Evolutionary conservation across 306 rosid genomes (phyloP).

Genomic region (Ochetophila trinervis): DNA sequence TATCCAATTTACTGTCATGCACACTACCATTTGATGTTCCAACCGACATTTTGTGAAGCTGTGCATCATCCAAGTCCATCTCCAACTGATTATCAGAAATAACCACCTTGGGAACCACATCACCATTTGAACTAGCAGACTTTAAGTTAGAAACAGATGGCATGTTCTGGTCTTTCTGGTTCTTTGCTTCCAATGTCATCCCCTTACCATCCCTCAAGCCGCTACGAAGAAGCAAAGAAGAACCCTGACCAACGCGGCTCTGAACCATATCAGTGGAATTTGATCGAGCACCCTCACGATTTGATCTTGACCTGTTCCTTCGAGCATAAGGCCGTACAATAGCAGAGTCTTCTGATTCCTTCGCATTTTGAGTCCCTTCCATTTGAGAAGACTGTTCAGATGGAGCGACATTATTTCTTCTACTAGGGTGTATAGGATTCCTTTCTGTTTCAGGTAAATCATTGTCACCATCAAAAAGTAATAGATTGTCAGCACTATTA

Average conservation of each 20-base stretch:
- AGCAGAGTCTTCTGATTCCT: constrained; percentile 92
- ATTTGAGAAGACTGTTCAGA: constrained; percentile 87
- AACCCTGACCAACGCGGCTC: constrained; percentile 35
- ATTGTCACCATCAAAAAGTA: constrained; percentile 74
- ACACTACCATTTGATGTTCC: constrained; percentile 34
- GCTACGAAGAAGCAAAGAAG: constrained; percentile 46
- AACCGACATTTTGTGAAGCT: constrained; percentile 31
- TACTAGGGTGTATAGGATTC: constrained; percentile 53
- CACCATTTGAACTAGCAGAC: constrained; percentile 66
- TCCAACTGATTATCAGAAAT: constrained; percentile 42
- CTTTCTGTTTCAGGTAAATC: constrained; percentile 65
- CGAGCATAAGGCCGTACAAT: constrained; percentile 94
- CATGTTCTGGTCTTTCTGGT: constrained; percentile 50
- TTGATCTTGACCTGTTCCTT: constrained; percentile 85
- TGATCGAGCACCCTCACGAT: constrained; percentile 64
- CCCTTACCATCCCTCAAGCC: constrained; percentile 59
- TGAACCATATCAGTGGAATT: constrained; percentile 35
- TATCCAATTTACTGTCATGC: constrained; percentile 54
- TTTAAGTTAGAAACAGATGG: constrained; percentile 59
- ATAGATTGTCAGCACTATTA: constrained; percentile 92
- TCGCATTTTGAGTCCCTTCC: constrained; percentile 76
- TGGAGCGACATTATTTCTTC: constrained; percentile 56
- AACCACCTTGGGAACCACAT: constrained; percentile 35
- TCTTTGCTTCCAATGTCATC: constrained; percentile 44
- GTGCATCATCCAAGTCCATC: constrained; percentile 48